Percentiles rank a stretch among this genome's conserved stretches.
These are phyloP conservation scores for Ambrosiella xylebori DNA, from an alignment of 2,329 filamentous ascomycete genomes.

Conservation along the genomic window DNA sequence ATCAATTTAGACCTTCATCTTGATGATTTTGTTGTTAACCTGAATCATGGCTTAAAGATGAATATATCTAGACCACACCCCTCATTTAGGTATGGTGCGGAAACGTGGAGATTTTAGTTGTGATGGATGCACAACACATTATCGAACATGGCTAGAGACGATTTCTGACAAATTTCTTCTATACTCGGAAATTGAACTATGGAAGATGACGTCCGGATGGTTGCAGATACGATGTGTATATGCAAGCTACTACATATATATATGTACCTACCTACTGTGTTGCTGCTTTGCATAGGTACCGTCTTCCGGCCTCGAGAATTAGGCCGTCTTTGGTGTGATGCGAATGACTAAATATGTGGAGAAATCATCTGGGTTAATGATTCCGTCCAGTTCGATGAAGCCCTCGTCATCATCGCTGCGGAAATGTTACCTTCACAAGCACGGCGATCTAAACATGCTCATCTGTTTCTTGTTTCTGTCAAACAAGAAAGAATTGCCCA, in stretches of 20 bases:
- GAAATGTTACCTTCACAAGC: too few species aligned
- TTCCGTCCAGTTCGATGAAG: too few species aligned
- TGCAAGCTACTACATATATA: not conserved
- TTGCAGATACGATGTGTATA: not conserved
- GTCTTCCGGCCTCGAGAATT: not conserved
- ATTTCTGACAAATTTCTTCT: too few species aligned
- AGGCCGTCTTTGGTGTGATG: not conserved
- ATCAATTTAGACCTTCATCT: not conserved
- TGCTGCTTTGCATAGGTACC: not conserved
- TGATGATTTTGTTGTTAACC: not conserved
- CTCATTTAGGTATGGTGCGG: too few species aligned
- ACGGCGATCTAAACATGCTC: too few species aligned
- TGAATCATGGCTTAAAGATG: not conserved
- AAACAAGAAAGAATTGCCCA: too few species aligned
- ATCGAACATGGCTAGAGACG: too few species aligned
- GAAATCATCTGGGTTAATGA: not conserved
- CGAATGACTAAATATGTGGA: not conserved
- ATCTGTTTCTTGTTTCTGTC: too few species aligned
- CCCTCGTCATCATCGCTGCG: too few species aligned
- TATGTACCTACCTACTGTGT: too few species aligned
- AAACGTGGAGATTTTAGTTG: too few species aligned
- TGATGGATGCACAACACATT: too few species aligned
- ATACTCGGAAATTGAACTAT: not conserved
- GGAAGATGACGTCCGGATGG: not conserved
- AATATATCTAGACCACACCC: not conserved